Evolutionary conservation across 108 stramenopile genomes (phyloP), one percentile per base, ranked within the genome.

Genomic region (Fragilaria radians): DNA sequence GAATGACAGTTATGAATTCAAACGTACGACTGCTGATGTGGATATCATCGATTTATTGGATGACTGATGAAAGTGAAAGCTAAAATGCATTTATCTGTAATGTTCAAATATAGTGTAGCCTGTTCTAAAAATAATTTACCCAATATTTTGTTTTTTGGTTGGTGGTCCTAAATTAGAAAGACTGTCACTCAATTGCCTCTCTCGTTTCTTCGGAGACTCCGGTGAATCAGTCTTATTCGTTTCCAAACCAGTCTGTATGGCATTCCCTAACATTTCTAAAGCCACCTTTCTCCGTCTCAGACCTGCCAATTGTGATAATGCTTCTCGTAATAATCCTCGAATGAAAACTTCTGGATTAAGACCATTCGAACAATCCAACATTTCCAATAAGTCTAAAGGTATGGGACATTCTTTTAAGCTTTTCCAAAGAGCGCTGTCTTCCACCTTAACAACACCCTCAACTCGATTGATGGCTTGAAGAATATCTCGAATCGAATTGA

Each of bases 261-360:
- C 80, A 21, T 65, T 57, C 2, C 79, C 89, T 46, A 91, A 55
- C 80, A 85, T 77, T 54, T 68, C 66, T 61, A 91, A 63, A 1
- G 83, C 83, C 48, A 83, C 48, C 52, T 88, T 91, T 55, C 89
- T 49, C 28, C 89, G 68, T 28, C 80, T 74, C 58, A 91, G 51
- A 2, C 83, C 83, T 51, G 72, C 73, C 52, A 91, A 50, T 71
- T 91, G 86, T 46, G 85, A 76, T 45, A 87, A 28, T 0, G 81
- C 73, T 54, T 84, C 85, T 9, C 67, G 67, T 31, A 91, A 69
- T 52, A 91, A 67, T 11, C 82, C 86, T 30, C 84, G 64, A 2
- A 85, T 75, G 78, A 87, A 91, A 45, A 81, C 79, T 54, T 85
- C 83, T 7, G 89, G 89, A 71, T 91, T 85, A 46, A 86, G 52